Base-by-base conservation (phyloP, 2,329 filamentous ascomycete species). In the Aspergillus puulaauensis region DNA sequence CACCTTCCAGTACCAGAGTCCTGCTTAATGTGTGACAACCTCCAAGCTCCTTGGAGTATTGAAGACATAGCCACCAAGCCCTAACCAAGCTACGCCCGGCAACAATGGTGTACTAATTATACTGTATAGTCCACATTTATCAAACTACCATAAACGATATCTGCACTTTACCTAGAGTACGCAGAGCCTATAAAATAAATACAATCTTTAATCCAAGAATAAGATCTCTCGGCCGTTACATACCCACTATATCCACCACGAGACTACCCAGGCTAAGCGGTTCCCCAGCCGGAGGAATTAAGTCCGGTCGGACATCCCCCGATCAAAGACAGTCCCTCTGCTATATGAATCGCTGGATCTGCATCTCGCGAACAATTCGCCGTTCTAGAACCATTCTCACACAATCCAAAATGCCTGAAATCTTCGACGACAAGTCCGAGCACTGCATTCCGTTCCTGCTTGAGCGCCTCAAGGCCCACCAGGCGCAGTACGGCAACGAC, bases 391-490 rank as follows among this genome's bases (percentile, higher is more conserved):
- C 53, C 15, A 4, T 49, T 33, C 21, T 15, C 19, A 27, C 27
- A 31, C 21, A n/a, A 24, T 12, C 6, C 62, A 68, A 55, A 43
- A 83, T 83, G 79, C 65, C 78, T 48, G 70, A 77, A 59, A 85
- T 91, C 62, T 68, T 87, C 66, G 90, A 93, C 77, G 90, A 93
- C 80, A 93, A 92, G 75, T 88, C 87, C 45, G 82, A 86, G 57
- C 82, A 90, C 71, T 91, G 89, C 77, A 84, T 93, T 63, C 88
- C 89, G 21, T 95, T 93, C 73, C 89, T 92, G 60, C 80, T 90
- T 37, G 77, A 83, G 40, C 83, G 81, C 46, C 78, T 91, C 56
- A 71, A 79, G 58, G 62, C 72, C 37, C 83, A 88, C 70, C 77
- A 77, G 60, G 67, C 72, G 17, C 76, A 75, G 60, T 70, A 75